Evolutionary conservation across 208 protist species (phyloP).

Genomic region (Trypanosoma theileri): DNA sequence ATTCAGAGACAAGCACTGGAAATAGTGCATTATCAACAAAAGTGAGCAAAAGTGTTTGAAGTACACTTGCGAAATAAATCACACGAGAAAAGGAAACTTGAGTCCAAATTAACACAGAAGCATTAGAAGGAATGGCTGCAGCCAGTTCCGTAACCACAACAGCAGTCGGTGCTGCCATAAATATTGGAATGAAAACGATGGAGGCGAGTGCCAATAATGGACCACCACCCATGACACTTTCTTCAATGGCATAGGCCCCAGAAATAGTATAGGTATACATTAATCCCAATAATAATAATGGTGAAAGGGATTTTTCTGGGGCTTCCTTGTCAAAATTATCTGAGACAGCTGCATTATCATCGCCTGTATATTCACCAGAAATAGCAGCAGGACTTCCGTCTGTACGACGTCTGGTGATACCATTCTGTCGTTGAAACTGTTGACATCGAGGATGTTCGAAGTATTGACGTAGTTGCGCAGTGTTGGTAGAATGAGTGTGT

Average conservation of each 20-base stretch:
- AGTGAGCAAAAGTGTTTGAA: constrained; percentile 62
- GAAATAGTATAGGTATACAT: constrained; percentile 85
- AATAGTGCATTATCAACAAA: constrained; percentile 80
- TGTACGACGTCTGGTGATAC: neutral
- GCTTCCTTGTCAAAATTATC: constrained; percentile 6
- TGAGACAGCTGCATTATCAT: neutral
- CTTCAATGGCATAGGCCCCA: constrained; percentile 79
- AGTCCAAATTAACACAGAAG: constrained; percentile 78
- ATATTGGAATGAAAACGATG: constrained; percentile 65
- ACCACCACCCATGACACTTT: constrained; percentile 80
- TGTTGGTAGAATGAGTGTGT: neutral
- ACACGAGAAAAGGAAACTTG: constrained; percentile 58
- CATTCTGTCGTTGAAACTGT: constrained; percentile 24
- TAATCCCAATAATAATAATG: constrained; percentile 65
- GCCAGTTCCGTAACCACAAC: constrained; percentile 74
- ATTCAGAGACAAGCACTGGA: constrained; percentile 80
- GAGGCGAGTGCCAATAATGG: constrained; percentile 60
- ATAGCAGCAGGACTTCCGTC: neutral
- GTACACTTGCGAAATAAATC: constrained; percentile 65
- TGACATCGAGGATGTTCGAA: constrained; percentile 74
- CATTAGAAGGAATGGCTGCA: constrained; percentile 73
- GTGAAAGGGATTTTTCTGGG: constrained; percentile 36
- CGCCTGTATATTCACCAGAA: neutral
- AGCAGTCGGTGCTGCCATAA: constrained; percentile 69
- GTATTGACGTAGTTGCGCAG: constrained; percentile 35